phyloP scores from a whole-genome alignment of 257 asterid species.

The Catharanthus roseus region DNA sequence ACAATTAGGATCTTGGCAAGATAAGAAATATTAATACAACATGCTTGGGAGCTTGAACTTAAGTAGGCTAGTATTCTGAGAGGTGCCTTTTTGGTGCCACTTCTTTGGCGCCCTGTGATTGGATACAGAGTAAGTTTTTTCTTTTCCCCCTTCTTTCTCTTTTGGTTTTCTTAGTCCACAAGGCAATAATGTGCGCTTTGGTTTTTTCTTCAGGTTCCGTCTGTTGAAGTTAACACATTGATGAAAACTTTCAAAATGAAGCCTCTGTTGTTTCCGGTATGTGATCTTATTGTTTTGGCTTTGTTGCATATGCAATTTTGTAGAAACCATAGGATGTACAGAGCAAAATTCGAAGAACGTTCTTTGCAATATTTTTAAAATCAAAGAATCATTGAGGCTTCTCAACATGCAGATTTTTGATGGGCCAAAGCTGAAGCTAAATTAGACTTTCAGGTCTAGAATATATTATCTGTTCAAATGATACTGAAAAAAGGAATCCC shows the following conservation, averaged over 20 bases:
- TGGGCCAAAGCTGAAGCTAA: background rate
- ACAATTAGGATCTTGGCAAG: background rate
- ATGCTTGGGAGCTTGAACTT: background rate
- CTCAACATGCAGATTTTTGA: background rate
- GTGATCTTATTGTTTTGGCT: conserved; percentile 21
- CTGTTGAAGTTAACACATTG: conserved; percentile 93
- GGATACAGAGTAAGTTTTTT: background rate
- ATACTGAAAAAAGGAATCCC: background rate
- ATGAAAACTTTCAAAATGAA: conserved; percentile 97
- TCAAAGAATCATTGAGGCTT: background rate
- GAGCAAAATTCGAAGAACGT: background rate
- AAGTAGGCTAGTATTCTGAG: background rate
- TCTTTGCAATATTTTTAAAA: background rate
- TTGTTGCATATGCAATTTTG: conserved; percentile 1
- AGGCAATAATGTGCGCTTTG: conserved; percentile 16
- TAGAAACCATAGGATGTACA: background rate
- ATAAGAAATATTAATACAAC: background rate
- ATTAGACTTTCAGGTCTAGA: background rate
- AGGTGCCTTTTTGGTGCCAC: background rate
- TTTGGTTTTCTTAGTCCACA: conserved; percentile 1
- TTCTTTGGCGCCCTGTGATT: background rate
- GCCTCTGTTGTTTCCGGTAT: conserved; percentile 89
- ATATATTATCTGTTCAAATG: background rate
- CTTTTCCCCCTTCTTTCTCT: background rate
- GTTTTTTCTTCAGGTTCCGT: conserved; percentile 72